Evolutionary conservation across 2,329 filamentous ascomycete species (phyloP), one percentile per base, ranked within the genome.

Genomic region (Emydomyces testavorans): DNA sequence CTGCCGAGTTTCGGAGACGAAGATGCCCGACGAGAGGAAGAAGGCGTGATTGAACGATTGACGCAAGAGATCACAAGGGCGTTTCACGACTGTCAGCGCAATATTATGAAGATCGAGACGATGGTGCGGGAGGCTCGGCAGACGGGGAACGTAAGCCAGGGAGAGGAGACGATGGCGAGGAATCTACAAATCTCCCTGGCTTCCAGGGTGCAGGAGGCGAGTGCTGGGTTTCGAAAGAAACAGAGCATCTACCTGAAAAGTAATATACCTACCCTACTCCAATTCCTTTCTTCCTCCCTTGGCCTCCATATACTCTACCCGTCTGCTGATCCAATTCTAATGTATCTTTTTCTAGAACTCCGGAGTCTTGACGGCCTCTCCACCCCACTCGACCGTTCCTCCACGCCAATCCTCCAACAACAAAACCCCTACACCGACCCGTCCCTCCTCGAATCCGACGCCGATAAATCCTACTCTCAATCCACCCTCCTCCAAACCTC

Each of bases 1-100:
- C 75, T 98, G 11, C 92, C 92, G 0, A 89, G 90, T 23, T 98
- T 98, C 68, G 88, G 96, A 61, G 92, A 98, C 59, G 90, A 96
- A 58, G 85, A 88, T 47, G 78, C 87, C 35, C 92, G 94, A 69
- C 82, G 75, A 63, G 77, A 78, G 52, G 92, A 98, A 64, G 92
- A 96, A 69, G 71, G 78, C 43, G 82, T 93, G 62, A 98, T 98
- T 59, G 92, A 98, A 70, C 74, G 75, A 53, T 72, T 96, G 59
- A 98, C 92, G 0, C 86, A 93, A 66, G 79, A 84, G 52, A 92
- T 98, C 60, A 98, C 92, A 1, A 79, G 79, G 52, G 78, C 79
- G 36, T 98, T 98, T 62, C 88, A 94, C 60, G 78, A 83, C 46
- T 98, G 92, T 64, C 89, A 96, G 65, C 78, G 79, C 51, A 83